phyloP scores from a whole-genome alignment of 164 flowering plant genomes.

The Kalanchoe fedtschenkoi region DNA sequence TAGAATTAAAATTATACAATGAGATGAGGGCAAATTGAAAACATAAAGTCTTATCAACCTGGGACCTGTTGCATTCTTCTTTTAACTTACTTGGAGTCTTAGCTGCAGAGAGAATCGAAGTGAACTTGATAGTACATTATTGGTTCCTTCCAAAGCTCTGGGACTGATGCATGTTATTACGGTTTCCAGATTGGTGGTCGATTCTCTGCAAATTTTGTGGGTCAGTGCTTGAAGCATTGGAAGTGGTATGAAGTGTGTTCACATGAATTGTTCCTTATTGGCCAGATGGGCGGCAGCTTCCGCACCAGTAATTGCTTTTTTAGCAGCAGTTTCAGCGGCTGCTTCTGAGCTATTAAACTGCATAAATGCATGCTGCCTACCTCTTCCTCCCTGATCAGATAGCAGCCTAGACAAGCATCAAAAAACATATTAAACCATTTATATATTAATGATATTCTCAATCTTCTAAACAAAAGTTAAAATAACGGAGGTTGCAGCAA shows the following conservation, averaged over 20 bases:
- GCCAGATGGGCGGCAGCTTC: constrained; percentile 72
- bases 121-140: too few species aligned
- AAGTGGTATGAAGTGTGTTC: constrained; percentile 6
- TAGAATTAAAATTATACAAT: too few species aligned
- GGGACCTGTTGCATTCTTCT: too few species aligned
- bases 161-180: constrained; percentile 15
- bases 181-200: constrained; percentile 14
- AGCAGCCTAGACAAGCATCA: constrained; percentile 13
- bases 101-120: too few species aligned
- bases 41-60: too few species aligned
- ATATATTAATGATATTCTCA: constrained; percentile 41
- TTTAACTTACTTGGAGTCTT: too few species aligned
- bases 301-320: constrained; percentile 79
- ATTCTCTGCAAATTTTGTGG: too few species aligned
- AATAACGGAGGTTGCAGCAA: too few species aligned
- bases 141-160: constrained; percentile 16
- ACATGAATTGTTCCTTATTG: constrained; percentile 23
- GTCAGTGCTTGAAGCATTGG: constrained; percentile 8
- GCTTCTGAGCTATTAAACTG: constrained; percentile 47
- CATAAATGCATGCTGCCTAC: constrained; percentile 6
- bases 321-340: constrained; percentile 89
- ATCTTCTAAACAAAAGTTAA: too few species aligned
- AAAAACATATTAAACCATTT: constrained; percentile 9
- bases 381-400: constrained; percentile 12
- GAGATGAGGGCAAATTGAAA: too few species aligned